Conservation (phyloP, 306 rosid species). For the Castanea mollissima region DNA sequence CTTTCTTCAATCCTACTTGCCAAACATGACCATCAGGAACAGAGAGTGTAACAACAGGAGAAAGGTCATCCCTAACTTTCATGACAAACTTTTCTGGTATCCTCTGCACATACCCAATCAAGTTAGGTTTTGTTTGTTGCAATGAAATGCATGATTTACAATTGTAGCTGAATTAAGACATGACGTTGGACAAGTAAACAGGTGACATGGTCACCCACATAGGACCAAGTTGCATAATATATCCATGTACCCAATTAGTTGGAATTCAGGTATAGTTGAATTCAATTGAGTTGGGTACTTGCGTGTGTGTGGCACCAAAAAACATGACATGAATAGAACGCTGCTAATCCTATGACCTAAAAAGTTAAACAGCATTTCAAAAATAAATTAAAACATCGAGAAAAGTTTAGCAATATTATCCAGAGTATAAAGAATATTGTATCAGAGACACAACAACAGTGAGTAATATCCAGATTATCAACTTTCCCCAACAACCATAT, state of each 20-base stretch:
- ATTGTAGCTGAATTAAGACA: background rate
- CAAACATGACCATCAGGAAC: slow-evolving; percentile 83
- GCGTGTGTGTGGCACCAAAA: background rate
- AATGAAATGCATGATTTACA: background rate
- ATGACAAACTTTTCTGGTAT: slow-evolving; percentile 76
- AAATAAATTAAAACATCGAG: background rate
- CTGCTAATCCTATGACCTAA: background rate
- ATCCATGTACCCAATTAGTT: background rate
- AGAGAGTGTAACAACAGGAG: slow-evolving; percentile 51
- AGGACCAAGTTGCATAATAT: background rate
- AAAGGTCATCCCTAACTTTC: slow-evolving; percentile 64
- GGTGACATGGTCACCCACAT: background rate
- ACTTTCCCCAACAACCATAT: background rate
- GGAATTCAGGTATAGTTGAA: background rate
- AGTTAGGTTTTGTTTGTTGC: slow-evolving; percentile 23
- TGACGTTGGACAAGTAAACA: background rate
- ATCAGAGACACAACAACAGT: background rate
- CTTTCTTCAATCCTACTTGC: slow-evolving; percentile 68
- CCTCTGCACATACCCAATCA: slow-evolving; percentile 57
- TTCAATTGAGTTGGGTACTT: background rate
- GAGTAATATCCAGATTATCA: background rate
- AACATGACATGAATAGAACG: background rate
- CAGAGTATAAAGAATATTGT: background rate
- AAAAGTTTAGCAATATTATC: background rate
- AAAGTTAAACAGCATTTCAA: background rate